Conservation (phyloP, 305 asterid genomes). For the Petunia hybrid region DNA sequence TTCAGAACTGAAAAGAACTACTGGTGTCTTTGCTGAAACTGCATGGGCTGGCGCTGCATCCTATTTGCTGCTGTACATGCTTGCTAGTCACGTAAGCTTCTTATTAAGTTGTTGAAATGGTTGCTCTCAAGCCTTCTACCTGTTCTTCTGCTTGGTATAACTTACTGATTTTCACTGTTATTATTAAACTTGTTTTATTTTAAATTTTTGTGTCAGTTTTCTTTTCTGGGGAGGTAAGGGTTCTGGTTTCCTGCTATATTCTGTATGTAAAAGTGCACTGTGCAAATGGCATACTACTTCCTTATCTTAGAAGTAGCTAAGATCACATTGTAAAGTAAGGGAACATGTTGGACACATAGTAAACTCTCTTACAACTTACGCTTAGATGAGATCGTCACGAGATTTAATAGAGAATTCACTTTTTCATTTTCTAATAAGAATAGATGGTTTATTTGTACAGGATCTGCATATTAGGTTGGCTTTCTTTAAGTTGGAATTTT, state of each 20-base stretch:
- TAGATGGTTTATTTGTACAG: neutral
- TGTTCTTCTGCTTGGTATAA: neutral
- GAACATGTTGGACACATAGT: no score
- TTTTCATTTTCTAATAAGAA: neutral
- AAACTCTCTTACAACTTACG: neutral
- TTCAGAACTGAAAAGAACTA: constrained; percentile 91
- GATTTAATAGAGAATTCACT: neutral
- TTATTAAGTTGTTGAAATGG: constrained; percentile 33
- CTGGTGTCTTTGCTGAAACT: constrained; percentile 98
- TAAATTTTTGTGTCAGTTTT: neutral
- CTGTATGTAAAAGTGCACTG: constrained; percentile 5
- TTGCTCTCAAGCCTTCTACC: neutral
- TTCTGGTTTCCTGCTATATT: constrained; percentile 1
- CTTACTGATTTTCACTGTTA: neutral
- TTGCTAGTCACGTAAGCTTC: constrained; percentile 94
- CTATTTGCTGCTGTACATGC: constrained; percentile 92
- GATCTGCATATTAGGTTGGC: neutral
- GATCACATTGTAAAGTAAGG: neutral
- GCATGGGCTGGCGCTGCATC: constrained; percentile 99
- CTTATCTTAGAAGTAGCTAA: constrained; percentile 19
- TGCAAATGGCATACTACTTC: neutral
- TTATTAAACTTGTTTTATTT: constrained; percentile 15
- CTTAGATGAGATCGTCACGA: no score
- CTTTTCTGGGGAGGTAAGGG: neutral
- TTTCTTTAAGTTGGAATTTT: constrained; percentile 7